Evolutionary conservation across 495 filamentous ascomycete species (phyloP).

Genomic region (Lasiosphaeria ovina): DNA sequence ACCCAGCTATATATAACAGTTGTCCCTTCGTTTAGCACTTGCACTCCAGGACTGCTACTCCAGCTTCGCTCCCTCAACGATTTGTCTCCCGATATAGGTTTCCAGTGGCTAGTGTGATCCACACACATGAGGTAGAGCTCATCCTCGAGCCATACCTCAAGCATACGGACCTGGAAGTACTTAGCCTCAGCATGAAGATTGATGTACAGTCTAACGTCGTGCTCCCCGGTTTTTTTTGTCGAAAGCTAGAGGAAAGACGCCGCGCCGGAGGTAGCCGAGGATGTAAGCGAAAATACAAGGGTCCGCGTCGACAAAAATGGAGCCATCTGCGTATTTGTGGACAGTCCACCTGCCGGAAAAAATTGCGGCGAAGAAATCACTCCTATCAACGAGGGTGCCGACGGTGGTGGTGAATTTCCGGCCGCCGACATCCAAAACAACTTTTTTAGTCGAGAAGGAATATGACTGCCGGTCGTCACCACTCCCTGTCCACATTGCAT

Average conservation of each 20-base stretch:
- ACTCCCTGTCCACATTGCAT: no score
- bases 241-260: constrained; percentile 11
- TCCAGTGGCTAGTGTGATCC: neutral
- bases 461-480: no score
- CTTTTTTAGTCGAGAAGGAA: constrained; percentile 1
- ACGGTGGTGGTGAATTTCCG: constrained; percentile 1
- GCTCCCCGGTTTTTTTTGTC: constrained; percentile 1
- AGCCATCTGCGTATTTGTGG: neutral
- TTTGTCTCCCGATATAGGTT: no score
- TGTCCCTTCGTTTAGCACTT: no score
- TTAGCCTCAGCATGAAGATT: constrained; percentile 3
- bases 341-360: neutral
- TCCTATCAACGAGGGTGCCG: constrained; percentile 6
- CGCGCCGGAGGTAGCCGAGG: constrained; percentile 11
- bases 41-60: no score
- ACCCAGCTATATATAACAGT: no score
- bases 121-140: constrained; percentile 3
- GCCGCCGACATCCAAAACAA: constrained; percentile 1
- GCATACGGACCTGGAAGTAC: constrained; percentile 5
- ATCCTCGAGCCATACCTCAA: neutral
- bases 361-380: neutral
- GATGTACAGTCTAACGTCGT: constrained; percentile 4
- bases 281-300: constrained; percentile 2
- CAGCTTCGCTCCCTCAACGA: neutral
- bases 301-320: constrained; percentile 12